phyloP scores from a whole-genome alignment of 768 basidiomycete genomes.

The Boletus vermiculosoides region DNA sequence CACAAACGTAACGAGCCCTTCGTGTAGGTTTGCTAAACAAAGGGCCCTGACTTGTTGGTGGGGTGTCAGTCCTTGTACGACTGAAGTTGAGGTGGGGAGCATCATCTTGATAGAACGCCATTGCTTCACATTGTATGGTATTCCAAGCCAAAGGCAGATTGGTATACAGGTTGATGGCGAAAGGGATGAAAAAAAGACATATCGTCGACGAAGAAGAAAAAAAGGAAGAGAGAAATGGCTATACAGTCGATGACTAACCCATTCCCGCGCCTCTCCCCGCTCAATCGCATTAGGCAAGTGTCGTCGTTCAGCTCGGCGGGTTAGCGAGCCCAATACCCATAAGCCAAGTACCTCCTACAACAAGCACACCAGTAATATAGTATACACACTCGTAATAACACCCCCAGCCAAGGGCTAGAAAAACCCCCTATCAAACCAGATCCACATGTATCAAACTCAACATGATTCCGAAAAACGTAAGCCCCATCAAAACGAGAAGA shows the following conservation, averaged over 20 bases:
- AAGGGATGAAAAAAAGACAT: neutral
- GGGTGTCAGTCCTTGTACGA: too few species aligned
- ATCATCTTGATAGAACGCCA: too few species aligned
- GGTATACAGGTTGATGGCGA: neutral
- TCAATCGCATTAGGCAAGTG: conserved; percentile 19
- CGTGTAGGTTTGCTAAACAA: conserved; percentile 39
- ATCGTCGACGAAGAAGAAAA: neutral
- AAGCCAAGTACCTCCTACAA: too few species aligned
- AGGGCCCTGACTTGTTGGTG: conserved; percentile 65
- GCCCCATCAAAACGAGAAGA: neutral
- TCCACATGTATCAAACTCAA: too few species aligned
- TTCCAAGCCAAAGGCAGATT: neutral
- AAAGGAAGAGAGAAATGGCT: neutral
- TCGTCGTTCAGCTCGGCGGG: conserved; percentile 18
- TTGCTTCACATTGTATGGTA: neutral
- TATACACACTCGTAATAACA: neutral
- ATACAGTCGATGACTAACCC: conserved; percentile 24
- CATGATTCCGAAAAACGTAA: neutral
- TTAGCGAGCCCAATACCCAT: too few species aligned
- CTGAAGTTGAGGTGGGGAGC: too few species aligned
- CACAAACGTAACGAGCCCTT: conserved; percentile 74
- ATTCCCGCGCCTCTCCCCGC: conserved; percentile 16
- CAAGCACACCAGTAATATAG: too few species aligned
- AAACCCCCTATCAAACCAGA: too few species aligned
- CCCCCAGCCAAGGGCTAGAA: neutral